A percentile compares a stretch with the other conserved stretches of the same genome.
These are phyloP conservation scores for Pseudocercospora macadamiae DNA, from an alignment of 2,329 filamentous ascomycete genomes.

Conservation along the genomic window DNA sequence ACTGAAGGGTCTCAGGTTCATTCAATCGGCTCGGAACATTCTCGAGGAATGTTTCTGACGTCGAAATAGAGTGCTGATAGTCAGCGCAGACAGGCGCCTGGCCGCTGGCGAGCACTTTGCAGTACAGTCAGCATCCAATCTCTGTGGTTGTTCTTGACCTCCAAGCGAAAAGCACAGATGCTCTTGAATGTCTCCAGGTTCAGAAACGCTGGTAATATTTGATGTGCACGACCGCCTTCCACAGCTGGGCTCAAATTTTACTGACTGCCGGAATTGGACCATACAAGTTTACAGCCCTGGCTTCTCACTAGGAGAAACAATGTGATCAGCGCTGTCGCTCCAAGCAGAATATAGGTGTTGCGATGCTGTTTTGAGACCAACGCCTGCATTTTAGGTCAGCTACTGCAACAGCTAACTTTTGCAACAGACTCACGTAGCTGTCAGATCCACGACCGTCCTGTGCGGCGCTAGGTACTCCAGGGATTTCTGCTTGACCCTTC, in stretches of 20 bases:
- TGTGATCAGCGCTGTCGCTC: neutral
- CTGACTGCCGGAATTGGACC: neutral
- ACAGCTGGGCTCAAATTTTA: neutral
- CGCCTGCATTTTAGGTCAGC: neutral
- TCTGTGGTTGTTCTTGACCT: neutral
- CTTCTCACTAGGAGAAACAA: neutral
- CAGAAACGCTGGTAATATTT: neutral
- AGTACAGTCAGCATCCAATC: constrained; percentile 9
- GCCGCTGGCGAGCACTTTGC: neutral
- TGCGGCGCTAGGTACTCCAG: no score
- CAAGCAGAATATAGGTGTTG: neutral
- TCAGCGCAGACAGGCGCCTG: constrained; percentile 11
- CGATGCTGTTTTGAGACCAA: neutral
- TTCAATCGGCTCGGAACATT: no score
- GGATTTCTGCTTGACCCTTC: constrained; percentile 19
- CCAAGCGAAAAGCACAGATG: neutral
- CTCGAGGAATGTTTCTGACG: constrained; percentile 12
- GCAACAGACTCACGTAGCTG: neutral
- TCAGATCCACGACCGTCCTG: neutral
- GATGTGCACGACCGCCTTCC: neutral
- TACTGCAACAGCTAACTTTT: neutral
- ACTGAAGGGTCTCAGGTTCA: no score
- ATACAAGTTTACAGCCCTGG: neutral
- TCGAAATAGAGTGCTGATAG: constrained; percentile 25
- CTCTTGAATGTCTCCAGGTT: neutral